phyloP scores from a whole-genome alignment of 208 protist species.

The Leishmania major region DNA sequence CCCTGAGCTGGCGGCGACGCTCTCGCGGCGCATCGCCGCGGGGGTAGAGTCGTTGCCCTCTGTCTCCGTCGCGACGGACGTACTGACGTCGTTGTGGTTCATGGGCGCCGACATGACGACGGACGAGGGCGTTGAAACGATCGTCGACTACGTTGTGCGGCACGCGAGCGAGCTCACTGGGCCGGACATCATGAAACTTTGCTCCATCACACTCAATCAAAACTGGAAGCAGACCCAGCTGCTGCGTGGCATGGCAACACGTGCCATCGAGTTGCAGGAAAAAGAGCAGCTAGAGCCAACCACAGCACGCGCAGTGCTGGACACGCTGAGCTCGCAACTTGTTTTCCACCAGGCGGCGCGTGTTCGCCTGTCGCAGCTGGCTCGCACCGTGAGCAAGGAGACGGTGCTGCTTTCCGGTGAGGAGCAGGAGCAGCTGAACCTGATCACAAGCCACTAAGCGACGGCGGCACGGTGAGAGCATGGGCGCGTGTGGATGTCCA shows the following conservation, averaged over 20 bases:
- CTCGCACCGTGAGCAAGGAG: constrained; percentile 78
- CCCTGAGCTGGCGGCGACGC: constrained; percentile 20
- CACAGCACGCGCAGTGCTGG: constrained; percentile 59
- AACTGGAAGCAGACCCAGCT: constrained; percentile 52
- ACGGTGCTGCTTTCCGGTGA: constrained; percentile 59
- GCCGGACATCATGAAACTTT: constrained; percentile 57
- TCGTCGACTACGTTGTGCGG: constrained; percentile 48
- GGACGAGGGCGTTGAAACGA: constrained; percentile 11
- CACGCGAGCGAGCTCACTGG: constrained; percentile 44
- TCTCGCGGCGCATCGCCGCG: constrained; percentile 40
- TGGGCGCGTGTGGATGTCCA: background rate
- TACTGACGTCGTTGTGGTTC: constrained; percentile 68
- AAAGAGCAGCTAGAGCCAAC: constrained; percentile 39
- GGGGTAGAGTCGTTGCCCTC: constrained; percentile 32
- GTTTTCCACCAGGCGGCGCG: constrained; percentile 58
- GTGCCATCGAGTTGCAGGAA: constrained; percentile 39
- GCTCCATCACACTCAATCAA: constrained; percentile 51
- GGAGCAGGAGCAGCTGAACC: constrained; percentile 59
- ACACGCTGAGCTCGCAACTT: constrained; percentile 53
- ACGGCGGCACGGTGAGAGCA: background rate
- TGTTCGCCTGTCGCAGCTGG: constrained; percentile 53
- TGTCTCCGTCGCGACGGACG: constrained; percentile 49
- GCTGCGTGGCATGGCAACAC: constrained; percentile 52
- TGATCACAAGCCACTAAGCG: constrained; percentile 42
- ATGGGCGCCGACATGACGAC: constrained; percentile 49